Evolutionary conservation across 495 filamentous ascomycete genomes (phyloP).

Genomic region (Sphaerosporella brunnea): DNA sequence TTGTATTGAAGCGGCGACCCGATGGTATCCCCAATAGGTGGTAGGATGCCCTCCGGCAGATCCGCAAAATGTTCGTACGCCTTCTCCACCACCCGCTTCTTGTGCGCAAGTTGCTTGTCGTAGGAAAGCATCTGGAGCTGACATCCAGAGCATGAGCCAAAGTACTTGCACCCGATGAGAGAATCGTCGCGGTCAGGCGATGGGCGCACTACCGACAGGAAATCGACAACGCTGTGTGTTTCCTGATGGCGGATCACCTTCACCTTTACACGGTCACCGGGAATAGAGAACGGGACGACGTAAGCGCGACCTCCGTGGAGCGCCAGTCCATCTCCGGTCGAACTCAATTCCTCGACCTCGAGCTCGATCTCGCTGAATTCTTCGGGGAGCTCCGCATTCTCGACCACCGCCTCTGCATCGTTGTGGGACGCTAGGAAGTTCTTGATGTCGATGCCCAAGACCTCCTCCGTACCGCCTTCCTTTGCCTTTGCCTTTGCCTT

Average conservation of each 20-base stretch:
- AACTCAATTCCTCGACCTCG: slow-evolving; percentile 55
- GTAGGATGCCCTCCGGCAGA: slow-evolving; percentile 51
- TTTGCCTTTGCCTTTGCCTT: slow-evolving; percentile 31
- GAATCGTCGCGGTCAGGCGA: slow-evolving; percentile 61
- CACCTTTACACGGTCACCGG: slow-evolving; percentile 62
- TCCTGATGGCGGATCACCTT: slow-evolving; percentile 58
- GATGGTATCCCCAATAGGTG: slow-evolving; percentile 64
- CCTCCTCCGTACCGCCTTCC: slow-evolving; percentile 52
- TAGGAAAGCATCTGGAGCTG: slow-evolving; percentile 97
- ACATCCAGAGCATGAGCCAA: slow-evolving; percentile 71
- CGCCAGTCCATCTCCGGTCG: slow-evolving; percentile 79
- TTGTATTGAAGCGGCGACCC: slow-evolving; percentile 76
- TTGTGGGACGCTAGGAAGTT: slow-evolving; percentile 39
- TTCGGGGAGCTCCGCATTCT: slow-evolving; percentile 40
- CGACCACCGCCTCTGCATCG: slow-evolving; percentile 17
- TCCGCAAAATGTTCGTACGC: slow-evolving; percentile 83
- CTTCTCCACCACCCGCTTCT: slow-evolving; percentile 72
- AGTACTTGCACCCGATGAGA: slow-evolving; percentile 66
- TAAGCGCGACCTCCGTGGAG: slow-evolving; percentile 53
- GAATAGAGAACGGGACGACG: slow-evolving; percentile 73
- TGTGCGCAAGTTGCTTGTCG: slow-evolving; percentile 63
- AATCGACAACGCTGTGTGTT: slow-evolving; percentile 56
- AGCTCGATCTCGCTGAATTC: slow-evolving; percentile 61
- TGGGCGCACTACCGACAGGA: slow-evolving; percentile 55
- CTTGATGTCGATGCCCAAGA: slow-evolving; percentile 53